Evolutionary conservation across 2,329 filamentous ascomycete species (phyloP), one percentile per base, ranked within the genome.

Genomic region (Thermochaetoides dissita): DNA sequence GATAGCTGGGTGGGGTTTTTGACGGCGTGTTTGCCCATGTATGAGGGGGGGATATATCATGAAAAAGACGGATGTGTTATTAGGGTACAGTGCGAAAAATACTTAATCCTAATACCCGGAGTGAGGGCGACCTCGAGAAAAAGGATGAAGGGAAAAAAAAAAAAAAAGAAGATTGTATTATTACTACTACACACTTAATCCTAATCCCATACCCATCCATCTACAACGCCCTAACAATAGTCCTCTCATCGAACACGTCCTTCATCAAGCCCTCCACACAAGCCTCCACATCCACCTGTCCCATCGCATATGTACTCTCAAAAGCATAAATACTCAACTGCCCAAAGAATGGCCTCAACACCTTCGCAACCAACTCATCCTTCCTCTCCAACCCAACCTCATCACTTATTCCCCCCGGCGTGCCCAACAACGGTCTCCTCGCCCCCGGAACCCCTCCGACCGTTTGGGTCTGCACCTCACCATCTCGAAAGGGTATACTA

Each of bases 1-100:
- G 88, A 96, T 53, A 88, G 84, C 57, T 98, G 93, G 93, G 79
- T 95, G 8, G 71, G 75, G 30, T 88, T 98, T 51, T 68, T 98
- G 7, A 75, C 78, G 5, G 83, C 89, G 56, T 84, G 86, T 36
- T 65, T 98, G 30, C 86, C 88, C 0, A 69, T 94, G 10, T 94
- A 94, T 59, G 74, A 82, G 0, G 79, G 84, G 36, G 77, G 81
- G 6, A 85, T 95, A 37, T 95, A 95, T 57, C 84, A 94, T 56
- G 82, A 24, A 24, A 24, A 24, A 24, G 17, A 24, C 17, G 17
- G 17, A 24, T 24, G 17, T 5, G 17, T 24, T 24, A 24, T 24
- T 24, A 24, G 17, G 3, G 17, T 24, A 24, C 17, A 24, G 17
- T 24, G 5, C 17, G 17, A 24, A 24, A 24, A 3, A 24, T 24